These are phyloP conservation scores for Penicillium glabrum DNA, from an alignment of 2,329 filamentous ascomycete genomes.

Conservation along the genomic window DNA sequence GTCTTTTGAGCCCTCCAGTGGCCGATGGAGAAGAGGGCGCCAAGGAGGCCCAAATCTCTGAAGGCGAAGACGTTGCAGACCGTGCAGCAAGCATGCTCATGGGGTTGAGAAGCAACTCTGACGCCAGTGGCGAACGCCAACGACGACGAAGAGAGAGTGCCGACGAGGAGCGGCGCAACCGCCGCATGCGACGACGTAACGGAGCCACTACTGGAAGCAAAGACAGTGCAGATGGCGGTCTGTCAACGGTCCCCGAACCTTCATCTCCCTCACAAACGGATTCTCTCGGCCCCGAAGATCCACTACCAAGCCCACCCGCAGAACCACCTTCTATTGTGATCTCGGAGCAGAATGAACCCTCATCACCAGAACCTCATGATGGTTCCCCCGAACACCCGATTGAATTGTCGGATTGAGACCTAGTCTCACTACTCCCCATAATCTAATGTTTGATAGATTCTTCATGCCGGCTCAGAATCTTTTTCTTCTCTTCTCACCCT, in stretches of 20 bases:
- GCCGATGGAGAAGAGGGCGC: constrained; percentile 32
- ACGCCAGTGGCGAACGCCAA: constrained; percentile 58
- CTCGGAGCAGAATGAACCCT: constrained; percentile 29
- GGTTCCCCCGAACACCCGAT: constrained; percentile 24
- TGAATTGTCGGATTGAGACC: constrained; percentile 25
- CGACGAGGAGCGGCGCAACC: constrained; percentile 71
- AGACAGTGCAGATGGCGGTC: constrained; percentile 34
- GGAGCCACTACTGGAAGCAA: constrained; percentile 41
- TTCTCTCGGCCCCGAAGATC: constrained; percentile 19
- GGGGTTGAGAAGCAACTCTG: constrained; percentile 68
- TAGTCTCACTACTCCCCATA: constrained; percentile 12
- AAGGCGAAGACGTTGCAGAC: constrained; percentile 75
- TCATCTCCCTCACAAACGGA: constrained; percentile 28
- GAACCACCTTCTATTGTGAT: constrained; percentile 38
- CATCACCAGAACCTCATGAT: constrained; percentile 21
- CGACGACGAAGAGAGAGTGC: constrained; percentile 71
- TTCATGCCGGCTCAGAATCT: constrained; percentile 28
- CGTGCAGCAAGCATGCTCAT: constrained; percentile 81
- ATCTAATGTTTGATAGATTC: constrained; percentile 38
- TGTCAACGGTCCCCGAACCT: constrained; percentile 35
- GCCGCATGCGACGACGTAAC: constrained; percentile 67
- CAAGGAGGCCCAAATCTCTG: constrained; percentile 42
- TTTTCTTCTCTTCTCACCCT: not conserved
- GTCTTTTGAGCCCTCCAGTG: constrained; percentile 53
- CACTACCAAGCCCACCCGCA: constrained; percentile 24